phyloP scores from a whole-genome alignment of 345 rosid genomes.

The Cochlearia excelsa region DNA sequence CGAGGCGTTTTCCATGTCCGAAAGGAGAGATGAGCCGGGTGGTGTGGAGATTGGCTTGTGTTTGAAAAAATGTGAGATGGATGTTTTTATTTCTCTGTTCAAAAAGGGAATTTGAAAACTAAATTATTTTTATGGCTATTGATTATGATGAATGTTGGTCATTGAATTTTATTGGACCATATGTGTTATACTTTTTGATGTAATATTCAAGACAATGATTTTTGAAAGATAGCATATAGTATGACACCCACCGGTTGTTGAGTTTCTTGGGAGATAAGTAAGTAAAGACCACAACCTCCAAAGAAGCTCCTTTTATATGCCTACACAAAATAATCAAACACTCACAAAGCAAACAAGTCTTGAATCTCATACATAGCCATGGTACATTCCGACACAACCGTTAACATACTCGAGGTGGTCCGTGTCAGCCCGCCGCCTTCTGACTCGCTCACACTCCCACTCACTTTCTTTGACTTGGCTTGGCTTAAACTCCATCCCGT shows the following conservation, averaged over 20 bases:
- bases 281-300: too few species aligned
- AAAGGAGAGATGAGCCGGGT: conserved; percentile 18
- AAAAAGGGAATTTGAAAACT: conserved; percentile 9
- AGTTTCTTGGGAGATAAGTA: too few species aligned
- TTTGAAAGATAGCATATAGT: too few species aligned
- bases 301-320: too few species aligned
- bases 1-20: conserved; percentile 20
- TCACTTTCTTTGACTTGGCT: conserved; percentile 36
- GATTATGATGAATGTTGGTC: too few species aligned
- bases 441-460: conserved; percentile 34
- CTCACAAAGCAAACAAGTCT: too few species aligned
- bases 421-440: conserved; percentile 30
- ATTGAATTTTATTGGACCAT: too few species aligned
- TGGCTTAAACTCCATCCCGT: conserved; percentile 38
- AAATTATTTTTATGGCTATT: background rate
- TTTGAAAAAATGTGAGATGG: conserved; percentile 23
- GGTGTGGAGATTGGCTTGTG: conserved; percentile 31
- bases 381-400: conserved; percentile 6
- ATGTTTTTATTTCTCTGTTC: conserved; percentile 13
- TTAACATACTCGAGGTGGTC: conserved; percentile 28
- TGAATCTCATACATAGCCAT: background rate
- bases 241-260: too few species aligned
- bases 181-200: too few species aligned
- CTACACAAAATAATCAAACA: too few species aligned
- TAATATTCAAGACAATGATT: too few species aligned